Evolutionary conservation across 257 asterid species (phyloP), one percentile per base, ranked within the genome.

Genomic region (Sherardia arvensis): DNA sequence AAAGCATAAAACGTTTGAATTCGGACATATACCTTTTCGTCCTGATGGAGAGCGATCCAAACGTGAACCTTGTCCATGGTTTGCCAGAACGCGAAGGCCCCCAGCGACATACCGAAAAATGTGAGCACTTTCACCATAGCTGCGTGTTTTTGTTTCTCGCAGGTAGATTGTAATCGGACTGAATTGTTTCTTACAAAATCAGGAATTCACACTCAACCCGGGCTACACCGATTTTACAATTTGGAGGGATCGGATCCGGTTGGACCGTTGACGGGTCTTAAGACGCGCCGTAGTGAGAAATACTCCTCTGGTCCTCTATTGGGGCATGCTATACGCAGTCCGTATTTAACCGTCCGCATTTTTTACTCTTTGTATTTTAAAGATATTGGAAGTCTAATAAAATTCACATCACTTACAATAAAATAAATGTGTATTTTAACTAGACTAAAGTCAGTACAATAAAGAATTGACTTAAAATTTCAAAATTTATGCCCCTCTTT

Each of bases 41-140:
- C 95, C 73, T 87, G 92, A 77, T 64, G 95, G 66, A 87, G 97
- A 71, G 97, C 95, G 65, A 90, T 85, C 89, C 87, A 87, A 38
- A 90, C 94, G 69, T 90, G 95, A 66, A 90, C 86, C 73, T 80
- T 85, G 68, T 90, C 95, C 95, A 90, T 85, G 25, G 94, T 85
- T 66, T 87, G 81, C 95, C 95, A 90, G 81, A 87, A 90, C 66
- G 81, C 66, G 63, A 90, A 90, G 59, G 97, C 95, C 17, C 92
- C 97, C 1, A 87, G 56, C 17, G 94, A 5, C 94, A 90, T 87
- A 2, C 77, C 92, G 28, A 87, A 85, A 75, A 90, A 85, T 1
- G 95, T 75, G 12, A 70, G 79, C 14, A 90, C 80, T 76, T 74
- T 87, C 84, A 87, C 97, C 95, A 90, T 90, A 7, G 29, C 34